Conservation (phyloP, 768 basidiomycete genomes). For the Agrocybe pediades region DNA sequence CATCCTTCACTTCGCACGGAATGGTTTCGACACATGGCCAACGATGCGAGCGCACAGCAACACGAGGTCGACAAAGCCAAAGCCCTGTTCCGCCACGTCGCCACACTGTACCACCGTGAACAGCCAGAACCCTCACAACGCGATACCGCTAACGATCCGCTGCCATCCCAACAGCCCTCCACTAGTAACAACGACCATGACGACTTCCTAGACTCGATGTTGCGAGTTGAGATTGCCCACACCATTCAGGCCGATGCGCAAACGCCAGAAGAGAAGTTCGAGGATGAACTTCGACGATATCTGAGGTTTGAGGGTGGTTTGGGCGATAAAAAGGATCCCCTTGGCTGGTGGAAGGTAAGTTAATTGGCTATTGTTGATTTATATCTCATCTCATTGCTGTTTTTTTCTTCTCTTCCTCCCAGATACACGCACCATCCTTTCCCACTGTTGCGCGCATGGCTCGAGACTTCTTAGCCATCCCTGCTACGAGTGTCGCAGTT, state of each 20-base stretch:
- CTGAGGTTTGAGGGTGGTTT: constrained; percentile 15
- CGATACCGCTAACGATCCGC: not conserved
- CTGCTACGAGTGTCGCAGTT: constrained; percentile 30
- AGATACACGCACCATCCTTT: constrained; percentile 11
- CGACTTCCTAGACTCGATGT: not conserved
- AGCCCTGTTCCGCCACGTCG: not conserved
- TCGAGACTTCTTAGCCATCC: constrained; percentile 31
- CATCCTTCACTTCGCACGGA: constrained; percentile 25
- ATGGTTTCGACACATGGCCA: constrained; percentile 20
- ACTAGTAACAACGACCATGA: not conserved
- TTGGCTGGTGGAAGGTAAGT: constrained; percentile 34
- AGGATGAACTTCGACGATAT: constrained; percentile 20
- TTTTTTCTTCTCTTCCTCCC: too few species aligned
- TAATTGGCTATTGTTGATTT: constrained; percentile 1
- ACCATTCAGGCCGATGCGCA: not conserved
- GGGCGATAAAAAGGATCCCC: constrained; percentile 17
- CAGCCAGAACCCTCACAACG: too few species aligned
- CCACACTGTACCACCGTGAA: not conserved
- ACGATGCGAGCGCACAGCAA: not conserved
- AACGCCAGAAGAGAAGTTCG: constrained; percentile 7
- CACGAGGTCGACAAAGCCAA: constrained; percentile 6
- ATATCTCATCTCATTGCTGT: not conserved
- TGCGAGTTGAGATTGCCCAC: not conserved
- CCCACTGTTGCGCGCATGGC: constrained; percentile 28
- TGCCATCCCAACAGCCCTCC: not conserved